A percentile compares a stretch with the other conserved stretches of the same genome.
Conservation (phyloP, 441 rosid species). For the Adansonia gregorii region DNA sequence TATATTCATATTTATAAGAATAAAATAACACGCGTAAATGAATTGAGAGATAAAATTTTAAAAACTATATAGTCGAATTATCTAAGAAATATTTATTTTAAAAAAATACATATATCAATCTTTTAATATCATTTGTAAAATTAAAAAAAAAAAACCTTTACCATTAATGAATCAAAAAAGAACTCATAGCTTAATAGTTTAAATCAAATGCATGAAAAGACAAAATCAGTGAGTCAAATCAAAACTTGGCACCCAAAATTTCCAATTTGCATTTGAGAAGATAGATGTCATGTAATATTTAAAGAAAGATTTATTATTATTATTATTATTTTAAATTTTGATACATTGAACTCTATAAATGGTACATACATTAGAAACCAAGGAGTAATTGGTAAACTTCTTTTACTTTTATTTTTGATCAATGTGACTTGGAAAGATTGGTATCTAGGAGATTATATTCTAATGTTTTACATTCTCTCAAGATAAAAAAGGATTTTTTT, state of each 20-base stretch:
- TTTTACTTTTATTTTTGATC: neutral
- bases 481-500: neutral
- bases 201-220: conserved; percentile 21
- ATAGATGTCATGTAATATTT: conserved; percentile 17
- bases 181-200: neutral
- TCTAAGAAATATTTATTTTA: no score
- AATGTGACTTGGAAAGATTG: neutral
- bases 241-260: neutral
- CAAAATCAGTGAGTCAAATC: conserved; percentile 17
- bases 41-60: no score
- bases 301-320: neutral
- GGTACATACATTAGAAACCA: neutral
- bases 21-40: no score
- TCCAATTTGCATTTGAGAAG: neutral
- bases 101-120: no score
- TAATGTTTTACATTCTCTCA: neutral
- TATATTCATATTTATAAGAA: no score
- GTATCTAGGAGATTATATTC: neutral
- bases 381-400: neutral
- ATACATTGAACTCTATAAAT: neutral
- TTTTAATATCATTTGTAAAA: no score
- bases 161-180: no score
- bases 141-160: no score
- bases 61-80: no score
- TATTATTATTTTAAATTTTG: neutral